These are phyloP conservation scores for Jasminum sambac DNA, from an alignment of 257 asterid genomes.

Conservation along the genomic window DNA sequence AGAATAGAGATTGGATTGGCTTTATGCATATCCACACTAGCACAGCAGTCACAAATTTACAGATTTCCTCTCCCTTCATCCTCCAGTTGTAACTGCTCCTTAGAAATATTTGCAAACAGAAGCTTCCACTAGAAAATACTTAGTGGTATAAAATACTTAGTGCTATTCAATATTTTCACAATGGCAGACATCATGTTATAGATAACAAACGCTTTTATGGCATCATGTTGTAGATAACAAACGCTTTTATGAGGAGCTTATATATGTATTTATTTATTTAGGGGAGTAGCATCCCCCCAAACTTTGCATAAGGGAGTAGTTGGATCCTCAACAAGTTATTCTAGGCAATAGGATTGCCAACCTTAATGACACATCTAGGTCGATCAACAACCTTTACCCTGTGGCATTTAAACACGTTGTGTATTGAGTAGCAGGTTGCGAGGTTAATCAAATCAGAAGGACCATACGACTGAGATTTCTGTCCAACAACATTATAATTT, in stretches of 20 bases:
- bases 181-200: not conserved
- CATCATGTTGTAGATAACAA: not conserved
- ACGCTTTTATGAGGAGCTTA: not conserved
- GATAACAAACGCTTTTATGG: not conserved
- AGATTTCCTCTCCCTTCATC: not conserved
- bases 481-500: conserved; percentile 5
- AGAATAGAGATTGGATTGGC: not conserved
- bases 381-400: not conserved
- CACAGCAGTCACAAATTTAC: not conserved
- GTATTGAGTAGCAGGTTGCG: not conserved
- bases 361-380: conserved; percentile 3
- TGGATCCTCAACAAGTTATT: too few species aligned
- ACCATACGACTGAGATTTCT: conserved; percentile 18
- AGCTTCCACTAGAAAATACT: not conserved
- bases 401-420: not conserved
- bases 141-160: not conserved
- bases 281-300: not conserved
- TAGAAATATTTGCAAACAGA: not conserved
- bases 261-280: not conserved
- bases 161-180: too few species aligned
- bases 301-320: too few species aligned
- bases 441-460: not conserved
- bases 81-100: not conserved
- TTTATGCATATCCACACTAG: not conserved
- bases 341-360: too few species aligned